phyloP scores from a whole-genome alignment of 1,284 basidiomycete genomes.

The Apiotrichum gracile region DNA sequence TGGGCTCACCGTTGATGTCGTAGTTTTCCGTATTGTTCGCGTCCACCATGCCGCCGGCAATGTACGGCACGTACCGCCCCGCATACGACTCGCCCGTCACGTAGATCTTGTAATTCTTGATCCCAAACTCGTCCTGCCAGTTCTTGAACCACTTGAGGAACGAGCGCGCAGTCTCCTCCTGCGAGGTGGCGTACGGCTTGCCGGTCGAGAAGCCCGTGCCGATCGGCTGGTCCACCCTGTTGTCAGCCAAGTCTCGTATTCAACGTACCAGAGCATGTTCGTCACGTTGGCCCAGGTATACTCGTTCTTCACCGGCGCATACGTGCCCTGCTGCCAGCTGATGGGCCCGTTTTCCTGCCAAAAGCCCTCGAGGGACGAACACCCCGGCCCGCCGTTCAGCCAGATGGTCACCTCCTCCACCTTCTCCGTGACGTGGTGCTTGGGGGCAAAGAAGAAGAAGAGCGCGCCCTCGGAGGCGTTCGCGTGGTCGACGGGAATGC shows the following conservation, averaged over 20 bases:
- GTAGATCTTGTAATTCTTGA: conserved; percentile 27
- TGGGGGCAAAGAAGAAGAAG: conserved; percentile 24
- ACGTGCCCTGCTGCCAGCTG: conserved; percentile 61
- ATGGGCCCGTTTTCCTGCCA: conserved; percentile 78
- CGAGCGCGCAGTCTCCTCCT: conserved; percentile 39
- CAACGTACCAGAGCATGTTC: conserved; percentile 26
- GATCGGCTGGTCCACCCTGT: conserved; percentile 60
- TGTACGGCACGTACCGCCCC: conserved; percentile 47
- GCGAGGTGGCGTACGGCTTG: conserved; percentile 54
- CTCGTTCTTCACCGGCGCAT: conserved; percentile 60
- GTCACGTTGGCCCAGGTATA: conserved; percentile 71
- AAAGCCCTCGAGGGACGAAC: conserved; percentile 69
- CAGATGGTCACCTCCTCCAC: conserved; percentile 29
- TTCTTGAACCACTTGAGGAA: conserved; percentile 30
- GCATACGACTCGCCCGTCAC: conserved; percentile 42
- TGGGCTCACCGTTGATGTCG: conserved; percentile 6
- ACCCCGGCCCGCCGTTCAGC: conserved; percentile 41
- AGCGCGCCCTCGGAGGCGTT: conserved; percentile 1
- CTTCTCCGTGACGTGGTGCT: conserved; percentile 7
- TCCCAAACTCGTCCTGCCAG: conserved; percentile 18
- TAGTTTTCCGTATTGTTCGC: conserved; percentile 19
- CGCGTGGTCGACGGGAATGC: conserved; percentile 13
- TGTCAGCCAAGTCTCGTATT: neutral
- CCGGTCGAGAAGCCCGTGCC: conserved; percentile 76
- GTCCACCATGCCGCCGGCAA: conserved; percentile 32